phyloP scores from a whole-genome alignment of 805 yeast genomes.

The Wickerhamomyces sydowiorum region DNA sequence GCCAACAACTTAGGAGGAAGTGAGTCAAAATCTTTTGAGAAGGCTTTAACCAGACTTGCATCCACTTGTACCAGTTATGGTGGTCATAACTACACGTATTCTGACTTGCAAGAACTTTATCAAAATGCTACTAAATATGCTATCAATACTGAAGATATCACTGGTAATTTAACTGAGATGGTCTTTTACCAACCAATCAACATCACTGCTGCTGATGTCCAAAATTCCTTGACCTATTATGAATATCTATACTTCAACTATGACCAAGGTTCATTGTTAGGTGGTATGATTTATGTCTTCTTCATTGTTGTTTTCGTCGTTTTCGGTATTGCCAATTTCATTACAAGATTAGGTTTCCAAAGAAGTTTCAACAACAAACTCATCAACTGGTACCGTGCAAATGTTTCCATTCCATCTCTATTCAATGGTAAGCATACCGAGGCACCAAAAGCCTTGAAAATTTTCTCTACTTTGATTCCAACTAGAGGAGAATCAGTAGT shows the following conservation, averaged over 20 bases:
- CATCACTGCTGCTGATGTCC: neutral
- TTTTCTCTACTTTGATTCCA: constrained; percentile 14
- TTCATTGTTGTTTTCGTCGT: constrained; percentile 35
- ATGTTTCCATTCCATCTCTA: constrained; percentile 18
- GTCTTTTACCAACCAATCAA: constrained; percentile 10
- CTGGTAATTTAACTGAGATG: constrained; percentile 4
- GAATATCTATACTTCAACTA: constrained; percentile 10
- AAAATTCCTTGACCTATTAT: constrained; percentile 1
- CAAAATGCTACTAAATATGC: constrained; percentile 24
- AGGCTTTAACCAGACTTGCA: neutral
- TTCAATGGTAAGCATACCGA: constrained; percentile 13
- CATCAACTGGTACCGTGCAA: constrained; percentile 14
- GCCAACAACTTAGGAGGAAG: constrained; percentile 1
- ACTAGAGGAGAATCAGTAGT: constrained; percentile 23
- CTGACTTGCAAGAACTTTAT: constrained; percentile 22
- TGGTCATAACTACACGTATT: constrained; percentile 6
- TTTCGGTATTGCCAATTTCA: constrained; percentile 27
- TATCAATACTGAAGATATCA: constrained; percentile 2
- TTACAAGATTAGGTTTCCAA: constrained; percentile 18
- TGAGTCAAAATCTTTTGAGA: constrained; percentile 9
- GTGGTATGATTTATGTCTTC: constrained; percentile 29
- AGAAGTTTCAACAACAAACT: constrained; percentile 7
- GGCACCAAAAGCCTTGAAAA: neutral
- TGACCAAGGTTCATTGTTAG: constrained; percentile 17
- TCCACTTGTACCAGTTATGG: constrained; percentile 1